Evolutionary conservation across 371 early-diverging fungal species (phyloP).

Genomic region (Syncephalis fuscata): DNA sequence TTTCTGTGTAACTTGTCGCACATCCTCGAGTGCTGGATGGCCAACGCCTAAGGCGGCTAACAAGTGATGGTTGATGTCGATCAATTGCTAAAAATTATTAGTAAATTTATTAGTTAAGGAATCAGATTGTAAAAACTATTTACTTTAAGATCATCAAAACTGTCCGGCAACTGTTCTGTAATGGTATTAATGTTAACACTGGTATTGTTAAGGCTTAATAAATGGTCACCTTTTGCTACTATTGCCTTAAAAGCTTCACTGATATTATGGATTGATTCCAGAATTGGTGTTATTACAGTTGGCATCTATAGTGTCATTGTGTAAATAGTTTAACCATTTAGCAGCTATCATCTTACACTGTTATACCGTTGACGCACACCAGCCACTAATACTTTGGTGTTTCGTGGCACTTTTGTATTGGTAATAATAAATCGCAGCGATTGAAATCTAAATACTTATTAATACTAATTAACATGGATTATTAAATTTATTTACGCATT

Average conservation of each 20-base stretch:
- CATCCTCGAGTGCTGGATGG: slow-evolving; percentile 63
- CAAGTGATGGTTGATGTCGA: slow-evolving; percentile 70
- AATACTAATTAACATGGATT: background rate
- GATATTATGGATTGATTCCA: slow-evolving; percentile 61
- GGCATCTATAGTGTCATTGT: slow-evolving; percentile 23
- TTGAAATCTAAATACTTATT: slow-evolving; percentile 24
- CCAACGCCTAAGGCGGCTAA: slow-evolving; percentile 62
- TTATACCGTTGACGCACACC: slow-evolving; percentile 44
- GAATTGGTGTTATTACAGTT: slow-evolving; percentile 39
- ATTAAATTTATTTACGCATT: background rate
- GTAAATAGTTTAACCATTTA: background rate
- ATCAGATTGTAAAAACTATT: too few relatives aligned
- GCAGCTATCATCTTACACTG: slow-evolving; percentile 15
- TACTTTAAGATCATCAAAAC: too few relatives aligned
- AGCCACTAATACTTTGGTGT: slow-evolving; percentile 75
- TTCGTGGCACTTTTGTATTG: slow-evolving; percentile 75
- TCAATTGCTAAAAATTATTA: slow-evolving; percentile 27
- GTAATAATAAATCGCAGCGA: slow-evolving; percentile 58
- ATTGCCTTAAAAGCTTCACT: slow-evolving; percentile 29
- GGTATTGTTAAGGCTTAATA: too few relatives aligned
- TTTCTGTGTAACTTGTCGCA: slow-evolving; percentile 41
- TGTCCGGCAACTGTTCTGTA: too few relatives aligned
- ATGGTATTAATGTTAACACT: too few relatives aligned
- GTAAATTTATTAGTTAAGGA: too few relatives aligned
- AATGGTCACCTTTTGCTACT: slow-evolving; percentile 6